Percentiles rank a stretch among this genome's conserved stretches.
Conservation (phyloP, 495 filamentous ascomycete species). For the Lasiosphaeria ovina region DNA sequence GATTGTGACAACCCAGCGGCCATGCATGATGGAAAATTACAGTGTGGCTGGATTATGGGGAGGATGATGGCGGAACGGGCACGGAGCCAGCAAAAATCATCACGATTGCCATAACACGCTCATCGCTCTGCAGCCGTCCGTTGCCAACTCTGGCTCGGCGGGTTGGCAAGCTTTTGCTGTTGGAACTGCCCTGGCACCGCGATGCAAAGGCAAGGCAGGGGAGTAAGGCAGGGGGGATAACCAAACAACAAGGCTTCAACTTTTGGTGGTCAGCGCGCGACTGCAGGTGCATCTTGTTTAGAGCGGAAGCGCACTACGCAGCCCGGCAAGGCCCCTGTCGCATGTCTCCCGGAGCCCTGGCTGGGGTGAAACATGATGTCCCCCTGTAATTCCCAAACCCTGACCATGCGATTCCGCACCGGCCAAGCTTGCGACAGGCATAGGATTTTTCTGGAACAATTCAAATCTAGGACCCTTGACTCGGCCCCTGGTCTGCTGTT, state of each 20-base stretch:
- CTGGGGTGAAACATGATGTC: slow-evolving; percentile 38
- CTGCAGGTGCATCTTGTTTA: slow-evolving; percentile 16
- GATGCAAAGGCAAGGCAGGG: slow-evolving; percentile 9
- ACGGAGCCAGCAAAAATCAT: slow-evolving; percentile 13
- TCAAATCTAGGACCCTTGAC: slow-evolving; percentile 25
- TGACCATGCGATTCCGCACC: slow-evolving; percentile 23
- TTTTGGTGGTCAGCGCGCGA: slow-evolving; percentile 17
- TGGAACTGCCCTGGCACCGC: not conserved
- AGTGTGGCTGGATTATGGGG: slow-evolving; percentile 8
- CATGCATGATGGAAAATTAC: slow-evolving; percentile 14
- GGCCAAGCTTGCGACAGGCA: slow-evolving; percentile 33
- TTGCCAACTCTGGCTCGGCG: slow-evolving; percentile 23
- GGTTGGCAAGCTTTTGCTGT: slow-evolving; percentile 14
- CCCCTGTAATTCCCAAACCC: slow-evolving; percentile 37
- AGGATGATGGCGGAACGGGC: slow-evolving; percentile 1
- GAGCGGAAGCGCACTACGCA: slow-evolving; percentile 29
- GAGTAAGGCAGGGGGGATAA: slow-evolving; percentile 9
- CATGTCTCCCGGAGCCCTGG: slow-evolving; percentile 34
- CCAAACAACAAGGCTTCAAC: slow-evolving; percentile 13
- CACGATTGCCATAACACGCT: slow-evolving; percentile 11
- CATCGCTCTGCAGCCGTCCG: slow-evolving; percentile 27
- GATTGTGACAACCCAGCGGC: slow-evolving; percentile 11
- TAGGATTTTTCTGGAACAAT: slow-evolving; percentile 38
- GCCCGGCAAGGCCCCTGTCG: slow-evolving; percentile 33
- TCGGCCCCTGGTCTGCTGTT: slow-evolving; percentile 13